phyloP scores from a whole-genome alignment of 2,329 filamentous ascomycete genomes.

The Alternaria viburni region DNA sequence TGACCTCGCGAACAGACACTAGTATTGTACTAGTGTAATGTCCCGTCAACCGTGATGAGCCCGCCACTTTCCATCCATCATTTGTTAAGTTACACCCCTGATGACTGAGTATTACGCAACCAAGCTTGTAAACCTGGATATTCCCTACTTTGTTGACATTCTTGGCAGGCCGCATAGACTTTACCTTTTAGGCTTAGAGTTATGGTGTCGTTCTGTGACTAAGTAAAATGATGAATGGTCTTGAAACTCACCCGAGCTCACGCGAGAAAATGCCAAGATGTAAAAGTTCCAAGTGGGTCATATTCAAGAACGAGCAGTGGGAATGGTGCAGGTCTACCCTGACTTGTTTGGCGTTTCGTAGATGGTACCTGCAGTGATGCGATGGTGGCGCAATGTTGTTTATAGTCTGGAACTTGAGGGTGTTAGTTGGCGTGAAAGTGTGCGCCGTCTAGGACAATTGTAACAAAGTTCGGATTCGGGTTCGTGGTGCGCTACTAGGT shows the following conservation, averaged over 20 bases:
- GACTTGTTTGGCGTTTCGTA: background rate
- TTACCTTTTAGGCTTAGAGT: background rate
- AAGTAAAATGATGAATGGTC: background rate
- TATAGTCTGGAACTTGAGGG: background rate
- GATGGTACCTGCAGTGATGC: background rate
- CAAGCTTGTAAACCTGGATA: background rate
- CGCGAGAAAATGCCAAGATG: background rate
- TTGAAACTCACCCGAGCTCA: conserved; percentile 1
- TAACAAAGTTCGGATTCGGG: background rate
- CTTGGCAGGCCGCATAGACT: background rate
- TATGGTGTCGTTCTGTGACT: background rate
- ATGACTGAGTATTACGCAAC: background rate
- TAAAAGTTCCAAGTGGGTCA: conserved; percentile 1
- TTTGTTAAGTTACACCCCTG: background rate
- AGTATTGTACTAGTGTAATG: conserved; percentile 6
- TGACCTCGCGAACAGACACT: background rate
- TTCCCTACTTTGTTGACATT: background rate
- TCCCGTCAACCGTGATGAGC: conserved; percentile 1
- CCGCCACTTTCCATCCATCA: background rate
- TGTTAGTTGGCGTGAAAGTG: background rate
- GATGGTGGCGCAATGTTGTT: background rate
- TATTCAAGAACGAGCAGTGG: background rate
- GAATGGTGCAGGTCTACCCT: background rate
- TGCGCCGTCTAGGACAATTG: background rate
- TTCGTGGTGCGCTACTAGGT: background rate